Base-by-base conservation (phyloP, 2,329 filamentous ascomycete species). In the Emergomyces pasteurianus region DNA sequence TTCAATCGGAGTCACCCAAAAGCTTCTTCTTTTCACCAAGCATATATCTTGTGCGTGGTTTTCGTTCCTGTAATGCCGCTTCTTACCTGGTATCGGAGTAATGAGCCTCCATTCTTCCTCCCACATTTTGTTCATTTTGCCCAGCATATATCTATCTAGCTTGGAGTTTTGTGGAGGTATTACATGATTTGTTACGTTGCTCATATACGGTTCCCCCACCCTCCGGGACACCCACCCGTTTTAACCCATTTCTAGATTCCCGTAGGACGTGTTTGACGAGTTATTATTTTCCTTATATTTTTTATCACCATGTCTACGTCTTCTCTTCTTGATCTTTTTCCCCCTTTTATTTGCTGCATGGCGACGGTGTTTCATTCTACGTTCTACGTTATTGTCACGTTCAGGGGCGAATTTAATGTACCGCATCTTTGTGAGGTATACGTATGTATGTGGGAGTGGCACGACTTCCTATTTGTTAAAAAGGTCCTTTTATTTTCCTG, bases 361-460 rank as follows among this genome's bases (percentile, higher is more conserved):
- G 55, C 55, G 55, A 57, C 55, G 55, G 55, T 46, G 55, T 57
- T 57, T 46, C 21, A 31, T 46, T 57, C 26, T 34, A 31, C 28
- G 23, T 34, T 57, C 26, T 34, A 31, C 28, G 23, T 34, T 34
- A 53, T 10, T 50, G 14, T 6, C 23, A n/a, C 28, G 18, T 28
- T 57, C 38, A 34, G 16, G 23, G 28, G 10, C 2, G 5, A n/a
- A 26, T 31, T 57, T 57, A 21, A 46, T 46, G 8, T 57, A 40
- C 6, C 14, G 26, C 23, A 47, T 57, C 21, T 28, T 57, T 28
- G 23, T 57, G 38, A 57, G n/a, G n/a, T 28, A 31, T 31, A 31
- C 31, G 38, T 21, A 16, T 26, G 53, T 43, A 40, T 28, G 53
- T 34, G 38, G n/a, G 46, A 49, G 10, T 49, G 21, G 1, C 38